A percentile compares a stretch with the other conserved stretches of the same genome.
Conservation (phyloP, 441 rosid genomes). For the Syzygium syzygioides region DNA sequence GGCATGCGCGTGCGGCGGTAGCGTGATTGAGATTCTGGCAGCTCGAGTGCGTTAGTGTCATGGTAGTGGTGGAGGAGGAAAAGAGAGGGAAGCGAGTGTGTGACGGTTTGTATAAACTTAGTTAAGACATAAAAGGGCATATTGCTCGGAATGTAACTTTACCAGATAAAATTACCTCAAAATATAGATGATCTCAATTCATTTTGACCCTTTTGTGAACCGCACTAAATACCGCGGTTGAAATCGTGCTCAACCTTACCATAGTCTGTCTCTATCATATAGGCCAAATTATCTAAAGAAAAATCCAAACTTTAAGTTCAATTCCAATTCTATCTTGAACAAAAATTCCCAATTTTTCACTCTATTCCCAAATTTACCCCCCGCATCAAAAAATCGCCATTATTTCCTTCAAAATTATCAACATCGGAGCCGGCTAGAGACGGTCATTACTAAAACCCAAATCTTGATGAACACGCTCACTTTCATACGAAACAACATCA, state of each 20-base stretch:
- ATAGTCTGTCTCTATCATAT: background rate
- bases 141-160: background rate
- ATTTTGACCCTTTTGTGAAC: background rate
- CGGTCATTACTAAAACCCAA: background rate
- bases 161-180: background rate
- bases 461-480: rapidly evolving
- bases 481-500: background rate
- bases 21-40: background rate
- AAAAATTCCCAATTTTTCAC: background rate
- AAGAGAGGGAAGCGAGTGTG: background rate
- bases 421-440: background rate
- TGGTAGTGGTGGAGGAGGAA: background rate
- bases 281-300: background rate
- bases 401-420: background rate
- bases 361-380: background rate
- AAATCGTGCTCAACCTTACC: background rate
- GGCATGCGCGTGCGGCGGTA: background rate
- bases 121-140: background rate
- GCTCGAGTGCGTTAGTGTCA: background rate
- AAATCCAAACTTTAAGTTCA: background rate
- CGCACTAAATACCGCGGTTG: rapidly evolving
- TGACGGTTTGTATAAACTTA: background rate
- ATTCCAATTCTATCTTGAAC: background rate
- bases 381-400: background rate
- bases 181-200: background rate